A percentile compares a stretch with the other conserved stretches of the same genome.
These are phyloP conservation scores for Nemania bipapillata DNA, from an alignment of 2,329 filamentous ascomycete genomes.

Conservation along the genomic window DNA sequence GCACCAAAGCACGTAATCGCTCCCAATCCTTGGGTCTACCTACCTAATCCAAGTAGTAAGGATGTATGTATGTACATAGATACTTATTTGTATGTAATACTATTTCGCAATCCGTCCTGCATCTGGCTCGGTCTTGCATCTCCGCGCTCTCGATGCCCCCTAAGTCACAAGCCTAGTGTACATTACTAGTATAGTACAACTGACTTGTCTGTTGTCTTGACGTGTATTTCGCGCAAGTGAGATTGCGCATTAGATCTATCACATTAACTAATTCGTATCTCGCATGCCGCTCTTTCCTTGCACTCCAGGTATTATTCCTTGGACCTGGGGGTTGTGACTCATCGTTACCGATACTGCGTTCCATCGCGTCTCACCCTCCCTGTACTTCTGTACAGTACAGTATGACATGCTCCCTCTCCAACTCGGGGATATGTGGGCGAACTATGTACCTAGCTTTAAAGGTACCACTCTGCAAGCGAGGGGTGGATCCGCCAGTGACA, in stretches of 20 bases:
- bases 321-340: slow-evolving; percentile 41
- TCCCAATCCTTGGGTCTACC: neutral
- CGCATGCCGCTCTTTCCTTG: slow-evolving; percentile 17
- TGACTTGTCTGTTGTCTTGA: no score
- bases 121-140: slow-evolving; percentile 25
- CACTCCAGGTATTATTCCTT: neutral
- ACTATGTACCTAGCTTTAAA: no score
- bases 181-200: no score
- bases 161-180: no score
- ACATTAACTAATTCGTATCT: slow-evolving; percentile 34
- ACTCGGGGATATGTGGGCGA: neutral
- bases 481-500: slow-evolving; percentile 7
- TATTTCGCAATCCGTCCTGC: slow-evolving; percentile 10
- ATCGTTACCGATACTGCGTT: slow-evolving; percentile 38
- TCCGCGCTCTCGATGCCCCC: slow-evolving; percentile 13
- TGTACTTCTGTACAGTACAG: no score
- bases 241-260: slow-evolving; percentile 31
- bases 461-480: slow-evolving; percentile 9
- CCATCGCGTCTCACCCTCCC: slow-evolving; percentile 36
- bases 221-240: slow-evolving; percentile 11
- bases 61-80: neutral
- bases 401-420: slow-evolving; percentile 13
- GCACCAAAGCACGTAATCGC: slow-evolving; percentile 15
- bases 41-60: neutral
- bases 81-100: no score